These are phyloP conservation scores for Pseudogymnoascus sp. DNA, from an alignment of 2,329 filamentous ascomycete species.

Conservation along the genomic window DNA sequence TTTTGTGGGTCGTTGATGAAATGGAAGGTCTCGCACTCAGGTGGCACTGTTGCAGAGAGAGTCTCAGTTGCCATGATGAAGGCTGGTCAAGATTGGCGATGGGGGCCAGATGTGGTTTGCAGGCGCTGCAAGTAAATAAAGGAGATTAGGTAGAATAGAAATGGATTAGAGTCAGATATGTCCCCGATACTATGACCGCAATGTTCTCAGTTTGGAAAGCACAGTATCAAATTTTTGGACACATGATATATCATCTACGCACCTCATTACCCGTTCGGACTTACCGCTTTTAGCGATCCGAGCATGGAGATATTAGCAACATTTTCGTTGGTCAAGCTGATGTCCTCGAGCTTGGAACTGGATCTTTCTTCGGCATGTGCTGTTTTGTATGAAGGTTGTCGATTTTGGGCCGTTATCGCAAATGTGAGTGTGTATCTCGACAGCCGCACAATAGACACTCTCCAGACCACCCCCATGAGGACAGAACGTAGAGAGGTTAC, in stretches of 20 bases:
- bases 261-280: neutral
- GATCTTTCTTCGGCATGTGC: neutral
- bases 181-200: too few species aligned
- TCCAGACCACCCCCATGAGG: too few species aligned
- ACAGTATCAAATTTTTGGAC: too few species aligned
- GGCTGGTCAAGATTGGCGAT: neutral
- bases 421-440: too few species aligned
- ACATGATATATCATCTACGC: too few species aligned
- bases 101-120: too few species aligned
- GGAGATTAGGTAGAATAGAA: neutral
- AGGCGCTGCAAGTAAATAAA: neutral
- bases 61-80: constrained; percentile 10
- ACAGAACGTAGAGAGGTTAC: too few species aligned
- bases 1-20: constrained; percentile 14
- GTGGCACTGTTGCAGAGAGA: constrained; percentile 18
- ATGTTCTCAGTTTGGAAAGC: too few species aligned
- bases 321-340: neutral
- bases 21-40: constrained; percentile 22
- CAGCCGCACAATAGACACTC: too few species aligned
- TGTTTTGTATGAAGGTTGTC: neutral
- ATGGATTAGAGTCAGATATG: too few species aligned
- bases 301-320: neutral
- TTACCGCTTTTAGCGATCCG: neutral
- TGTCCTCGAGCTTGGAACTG: too few species aligned
- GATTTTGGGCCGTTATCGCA: too few species aligned